Conservation (phyloP, 2,329 filamentous ascomycete species). For the Dactylella cylindrospora region DNA sequence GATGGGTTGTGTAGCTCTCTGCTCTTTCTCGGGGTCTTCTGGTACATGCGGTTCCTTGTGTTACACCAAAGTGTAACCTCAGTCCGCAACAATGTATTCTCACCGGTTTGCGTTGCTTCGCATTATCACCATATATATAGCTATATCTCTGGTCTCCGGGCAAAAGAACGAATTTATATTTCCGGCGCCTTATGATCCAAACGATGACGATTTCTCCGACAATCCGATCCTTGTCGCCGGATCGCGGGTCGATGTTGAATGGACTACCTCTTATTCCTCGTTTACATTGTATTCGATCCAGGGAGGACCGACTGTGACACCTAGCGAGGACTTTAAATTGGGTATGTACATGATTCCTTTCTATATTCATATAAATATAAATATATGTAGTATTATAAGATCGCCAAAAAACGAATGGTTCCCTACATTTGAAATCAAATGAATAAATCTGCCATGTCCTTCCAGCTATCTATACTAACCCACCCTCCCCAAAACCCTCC, state of each 20-base stretch:
- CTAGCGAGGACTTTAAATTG: background rate
- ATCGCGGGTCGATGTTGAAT: constrained; percentile 24
- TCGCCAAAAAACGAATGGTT: no score
- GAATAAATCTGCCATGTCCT: no score
- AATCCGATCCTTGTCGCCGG: constrained; percentile 1
- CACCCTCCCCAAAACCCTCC: background rate
- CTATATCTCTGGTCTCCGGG: no score
- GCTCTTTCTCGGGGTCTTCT: no score
- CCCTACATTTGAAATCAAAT: no score
- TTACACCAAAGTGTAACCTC: no score
- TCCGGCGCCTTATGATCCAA: constrained; percentile 4
- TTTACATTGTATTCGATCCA: constrained; percentile 8
- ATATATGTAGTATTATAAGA: background rate
- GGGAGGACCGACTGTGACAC: background rate
- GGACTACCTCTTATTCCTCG: constrained; percentile 1
- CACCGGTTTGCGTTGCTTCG: no score
- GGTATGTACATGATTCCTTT: background rate
- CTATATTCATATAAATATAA: constrained; percentile 1
- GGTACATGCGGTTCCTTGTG: no score
- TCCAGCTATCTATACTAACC: no score
- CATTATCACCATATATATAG: no score
- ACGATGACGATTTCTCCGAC: background rate
- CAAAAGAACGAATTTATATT: constrained; percentile 7
- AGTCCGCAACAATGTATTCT: no score
- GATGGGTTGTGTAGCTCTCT: no score